Evolutionary conservation across 2,329 filamentous ascomycete genomes (phyloP), one percentile per base, ranked within the genome.

Genomic region (Dactylellina leptospora): DNA sequence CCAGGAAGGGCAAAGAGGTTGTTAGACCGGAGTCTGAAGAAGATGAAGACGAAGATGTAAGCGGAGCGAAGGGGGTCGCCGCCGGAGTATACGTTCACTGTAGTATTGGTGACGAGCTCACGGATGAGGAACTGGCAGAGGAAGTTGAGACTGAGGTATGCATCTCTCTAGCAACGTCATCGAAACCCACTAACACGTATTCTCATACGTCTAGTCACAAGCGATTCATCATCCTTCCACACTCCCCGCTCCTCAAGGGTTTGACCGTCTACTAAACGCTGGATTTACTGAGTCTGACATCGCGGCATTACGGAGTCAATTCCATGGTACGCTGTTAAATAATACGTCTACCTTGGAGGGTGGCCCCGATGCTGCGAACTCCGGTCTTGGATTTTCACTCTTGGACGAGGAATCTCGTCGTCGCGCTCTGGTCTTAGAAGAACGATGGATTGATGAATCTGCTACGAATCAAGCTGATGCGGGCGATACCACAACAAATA

Each of bases 221-320:
- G 69, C 69, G 47, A 82, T 68, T 40, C 69, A 73, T 20, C 69
- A 73, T 11, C 69, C 69, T 58, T 68, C 84, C 0, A 84, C 86
- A 0, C 83, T 84, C 0, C 81, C 83, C 4, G 82, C 84, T 0
- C 90, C 90, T 0, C 86, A 90, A 13, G 95, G 95, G 25, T 99
- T 99, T 81, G 93, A 97, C 79, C 85, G 95, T 4, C 84, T 97
- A 1, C 85, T 96, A 0, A 82, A 85, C 3, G 86, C 92, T 0
- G 93, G 93, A 25, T 96, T 99, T 81, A 91, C 90, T 0, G 78
- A 88, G 0, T 85, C 90, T 1, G 95, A 99, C 80, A 89, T 99
- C 11, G 88, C 92, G 53, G 88, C 90, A 51, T 84, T 99, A 11
- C 87, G 95, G 18, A 87, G 92, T 20, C 93, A 97, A 79, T 99